Evolutionary conservation across 805 yeast species (phyloP).

Genomic region (Dipodascopsis uninucleata): DNA sequence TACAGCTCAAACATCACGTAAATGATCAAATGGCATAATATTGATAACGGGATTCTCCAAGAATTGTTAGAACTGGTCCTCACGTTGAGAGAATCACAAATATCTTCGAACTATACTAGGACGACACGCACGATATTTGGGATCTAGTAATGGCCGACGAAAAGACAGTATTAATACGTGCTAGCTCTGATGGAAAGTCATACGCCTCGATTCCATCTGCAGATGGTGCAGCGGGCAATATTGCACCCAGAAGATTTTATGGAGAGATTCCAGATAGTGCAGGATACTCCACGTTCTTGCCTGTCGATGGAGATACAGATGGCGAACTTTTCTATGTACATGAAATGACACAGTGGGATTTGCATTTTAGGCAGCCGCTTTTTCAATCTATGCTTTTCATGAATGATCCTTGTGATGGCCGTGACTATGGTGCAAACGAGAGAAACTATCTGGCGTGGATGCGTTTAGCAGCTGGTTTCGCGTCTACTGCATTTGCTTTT

Average conservation of each 20-base stretch:
- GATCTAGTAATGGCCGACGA: too few relatives aligned
- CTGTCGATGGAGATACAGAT: slow-evolving; percentile 17
- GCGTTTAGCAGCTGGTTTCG: slow-evolving; percentile 25
- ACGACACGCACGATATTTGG: too few relatives aligned
- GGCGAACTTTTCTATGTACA: slow-evolving; percentile 21
- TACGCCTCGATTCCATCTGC: too few relatives aligned
- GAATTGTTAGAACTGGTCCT: too few relatives aligned
- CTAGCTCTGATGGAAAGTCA: too few relatives aligned
- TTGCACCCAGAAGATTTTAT: background rate
- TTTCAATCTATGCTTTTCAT: slow-evolving; percentile 16
- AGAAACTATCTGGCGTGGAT: slow-evolving; percentile 26
- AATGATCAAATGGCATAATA: too few relatives aligned
- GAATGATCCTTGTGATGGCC: slow-evolving; percentile 25
- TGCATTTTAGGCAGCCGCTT: slow-evolving; percentile 20
- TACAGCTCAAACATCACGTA: too few relatives aligned
- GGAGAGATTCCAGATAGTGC: slow-evolving; percentile 2
- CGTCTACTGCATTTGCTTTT: slow-evolving; percentile 24
- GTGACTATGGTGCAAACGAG: slow-evolving; percentile 26
- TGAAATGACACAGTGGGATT: slow-evolving; percentile 24
- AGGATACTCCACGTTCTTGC: slow-evolving; percentile 18
- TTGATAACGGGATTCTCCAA: too few relatives aligned
- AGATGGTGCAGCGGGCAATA: too few relatives aligned
- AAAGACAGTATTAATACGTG: too few relatives aligned
- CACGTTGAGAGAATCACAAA: too few relatives aligned
- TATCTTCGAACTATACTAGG: too few relatives aligned